Evolutionary conservation across 1,284 basidiomycete genomes (phyloP).

Genomic region (Puccinia triticina): DNA sequence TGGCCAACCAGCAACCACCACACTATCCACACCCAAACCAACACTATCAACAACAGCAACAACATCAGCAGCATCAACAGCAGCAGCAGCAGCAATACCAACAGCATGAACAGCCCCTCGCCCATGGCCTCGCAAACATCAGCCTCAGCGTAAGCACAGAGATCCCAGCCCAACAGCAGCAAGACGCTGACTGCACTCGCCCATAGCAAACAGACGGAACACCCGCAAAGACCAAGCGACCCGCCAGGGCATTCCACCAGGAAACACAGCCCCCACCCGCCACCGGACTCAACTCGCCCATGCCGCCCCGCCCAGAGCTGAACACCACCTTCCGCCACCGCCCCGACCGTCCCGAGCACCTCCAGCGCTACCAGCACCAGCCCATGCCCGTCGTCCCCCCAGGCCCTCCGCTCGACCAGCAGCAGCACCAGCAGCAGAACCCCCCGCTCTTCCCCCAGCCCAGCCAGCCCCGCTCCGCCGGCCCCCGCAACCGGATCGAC

Average conservation of each 20-base stretch:
- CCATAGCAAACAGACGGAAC: neutral
- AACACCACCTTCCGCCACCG: slow-evolving; percentile 26
- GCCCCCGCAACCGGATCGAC: slow-evolving; percentile 79
- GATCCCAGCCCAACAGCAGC: neutral
- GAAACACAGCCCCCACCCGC: neutral
- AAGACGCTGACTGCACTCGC: no score
- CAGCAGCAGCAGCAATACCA: slow-evolving; percentile 12
- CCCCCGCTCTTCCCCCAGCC: slow-evolving; percentile 59
- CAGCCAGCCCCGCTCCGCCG: slow-evolving; percentile 64
- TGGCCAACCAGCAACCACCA: no score
- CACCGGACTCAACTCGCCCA: slow-evolving; percentile 47
- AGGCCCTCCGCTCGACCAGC: slow-evolving; percentile 39
- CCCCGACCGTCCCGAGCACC: slow-evolving; percentile 35
- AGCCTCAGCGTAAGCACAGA: neutral
- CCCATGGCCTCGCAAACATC: neutral
- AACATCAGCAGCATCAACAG: neutral
- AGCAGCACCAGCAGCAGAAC: neutral
- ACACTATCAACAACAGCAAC: no score
- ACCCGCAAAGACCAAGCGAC: slow-evolving; percentile 56
- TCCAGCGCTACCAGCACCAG: slow-evolving; percentile 43
- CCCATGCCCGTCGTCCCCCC: slow-evolving; percentile 47
- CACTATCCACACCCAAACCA: no score
- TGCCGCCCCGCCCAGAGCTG: slow-evolving; percentile 37
- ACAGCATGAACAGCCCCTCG: slow-evolving; percentile 21
- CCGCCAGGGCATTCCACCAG: slow-evolving; percentile 59